Base-by-base conservation (phyloP, 2,329 filamentous ascomycete genomes). In the Rachicladosporium sp. region DNA sequence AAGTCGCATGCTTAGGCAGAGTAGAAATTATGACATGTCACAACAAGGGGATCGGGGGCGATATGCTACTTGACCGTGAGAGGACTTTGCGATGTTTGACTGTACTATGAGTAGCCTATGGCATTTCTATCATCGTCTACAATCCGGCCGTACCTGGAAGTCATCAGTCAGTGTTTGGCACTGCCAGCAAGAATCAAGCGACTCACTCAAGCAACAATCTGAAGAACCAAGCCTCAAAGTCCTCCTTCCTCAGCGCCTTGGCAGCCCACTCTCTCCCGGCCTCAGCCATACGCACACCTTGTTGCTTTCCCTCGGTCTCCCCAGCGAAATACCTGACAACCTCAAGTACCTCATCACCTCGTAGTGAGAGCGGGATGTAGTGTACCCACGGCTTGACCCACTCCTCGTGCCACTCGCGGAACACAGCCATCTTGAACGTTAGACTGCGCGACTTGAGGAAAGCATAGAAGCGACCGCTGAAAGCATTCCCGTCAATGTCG, bases 401-500 rank as follows among this genome's bases (percentile, higher is more conserved):
- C 59, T 95, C 88, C 41, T 79, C 73, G 56, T 96, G 91, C 91
- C 91, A 98, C 65, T 98, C 91, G 19, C 84, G 74, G 59, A 95
- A 96, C 31, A 98, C 63, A n/a, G 87, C 82, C 61, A 89, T 78
- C 65, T 98, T 98, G 65, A 85, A 91, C 13, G 89, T 80, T 48
- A 95, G 67, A 55, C 83, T 93, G 49, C 73, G 76, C 55, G 81
- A 88, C 49, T 77, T 73, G 38, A 98, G 65, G 57, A 96, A 94
- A 1, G 87, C 83, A 58, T 95, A 91, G 65, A 94, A 98, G 9
- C 91, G 79, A 1, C 91, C 91, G n/a, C 80, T 88, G 60, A 96
- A 98, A 15, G 89, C 91, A 57, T 96, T 96, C 19, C 91, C 91
- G 60, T 98, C 91, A 44, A 98, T 81, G 59, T 98, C 91, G 23